phyloP scores from a whole-genome alignment of 2,329 filamentous ascomycete species.

The Simplicillium aogashimaense region DNA sequence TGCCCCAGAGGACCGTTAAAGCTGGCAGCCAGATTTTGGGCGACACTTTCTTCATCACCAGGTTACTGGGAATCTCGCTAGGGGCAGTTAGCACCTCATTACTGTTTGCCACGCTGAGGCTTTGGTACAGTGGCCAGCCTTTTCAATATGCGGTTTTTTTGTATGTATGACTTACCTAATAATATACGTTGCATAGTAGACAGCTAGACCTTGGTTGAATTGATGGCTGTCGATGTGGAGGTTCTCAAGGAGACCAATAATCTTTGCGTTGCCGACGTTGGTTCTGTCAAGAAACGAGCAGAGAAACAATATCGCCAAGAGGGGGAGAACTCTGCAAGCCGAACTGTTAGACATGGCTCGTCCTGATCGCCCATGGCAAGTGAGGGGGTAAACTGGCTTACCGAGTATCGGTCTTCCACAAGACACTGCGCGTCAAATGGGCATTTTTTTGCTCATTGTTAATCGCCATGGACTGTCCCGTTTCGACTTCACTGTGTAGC shows the following conservation, averaged over 20 bases:
- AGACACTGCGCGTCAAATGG: constrained; percentile 12
- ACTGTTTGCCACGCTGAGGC: no score
- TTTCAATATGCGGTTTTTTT: no score
- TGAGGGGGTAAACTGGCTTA: neutral
- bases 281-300: constrained; percentile 58
- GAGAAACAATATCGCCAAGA: constrained; percentile 54
- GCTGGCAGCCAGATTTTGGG: constrained; percentile 51
- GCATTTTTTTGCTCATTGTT: constrained; percentile 10
- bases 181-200: constrained; percentile 58
- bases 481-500: no score
- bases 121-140: no score
- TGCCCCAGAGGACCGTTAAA: constrained; percentile 46
- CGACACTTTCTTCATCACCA: constrained; percentile 51
- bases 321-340: constrained; percentile 42
- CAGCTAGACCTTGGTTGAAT: constrained; percentile 53
- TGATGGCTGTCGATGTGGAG: constrained; percentile 48
- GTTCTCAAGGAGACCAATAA: constrained; percentile 50
- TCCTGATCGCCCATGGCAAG: no score
- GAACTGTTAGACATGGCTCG: no score
- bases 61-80: constrained; percentile 54
- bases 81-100: constrained; percentile 1
- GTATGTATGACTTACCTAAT: constrained; percentile 32
- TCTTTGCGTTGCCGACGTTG: constrained; percentile 64
- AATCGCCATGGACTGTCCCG: neutral
- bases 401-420: constrained; percentile 19